Base-by-base conservation (phyloP, 2,329 filamentous ascomycete species). In the Colletotrichum agaves region DNA sequence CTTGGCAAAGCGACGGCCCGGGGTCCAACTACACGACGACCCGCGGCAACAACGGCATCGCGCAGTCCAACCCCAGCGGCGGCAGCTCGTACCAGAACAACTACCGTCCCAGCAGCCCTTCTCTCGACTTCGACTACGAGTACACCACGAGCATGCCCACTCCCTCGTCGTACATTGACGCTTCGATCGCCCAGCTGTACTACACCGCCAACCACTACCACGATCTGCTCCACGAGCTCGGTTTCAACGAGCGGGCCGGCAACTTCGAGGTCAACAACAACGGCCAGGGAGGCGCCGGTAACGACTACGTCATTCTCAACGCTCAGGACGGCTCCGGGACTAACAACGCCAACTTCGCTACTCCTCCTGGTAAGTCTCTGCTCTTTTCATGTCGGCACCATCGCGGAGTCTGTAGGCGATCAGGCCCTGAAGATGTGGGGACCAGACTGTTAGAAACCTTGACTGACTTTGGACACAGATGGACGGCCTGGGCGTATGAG, bases 171-270 rank as follows among this genome's bases (percentile, higher is more conserved):
- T 87, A 87, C 72, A 74, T 75, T 49, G 81, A 86, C 50, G 83
- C 84, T 11, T 85, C 85, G 0, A 75, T 84, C 47, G 81, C 83
- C 3, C 85, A 88, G 75, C 80, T 87, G 10, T 87, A 85, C 77
- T 88, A 87, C 78, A 87, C 84, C 0, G 78, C 80, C 43, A 87
- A 87, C 76, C 77, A 75, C 11, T 87, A 83, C 77, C 85, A 87
- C 72, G 85, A 88, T 69, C 74, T 87, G 0, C 79, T 88, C 35
- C 83, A 87, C 73, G 74, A 76, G 11, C 82, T 87, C 3, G 85
- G 85, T 17, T 87, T 87, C 75, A 84, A 78, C 57, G 85, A 87
- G 73, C 75, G 70, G 1, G 84, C 85, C 3, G 85, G 85, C 2
- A 87, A 87, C 76, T 87, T 87, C 74, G 80, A 87, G 73, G 73